phyloP scores from a whole-genome alignment of 805 yeast genomes.

The Suhomyces xylopsoci region DNA sequence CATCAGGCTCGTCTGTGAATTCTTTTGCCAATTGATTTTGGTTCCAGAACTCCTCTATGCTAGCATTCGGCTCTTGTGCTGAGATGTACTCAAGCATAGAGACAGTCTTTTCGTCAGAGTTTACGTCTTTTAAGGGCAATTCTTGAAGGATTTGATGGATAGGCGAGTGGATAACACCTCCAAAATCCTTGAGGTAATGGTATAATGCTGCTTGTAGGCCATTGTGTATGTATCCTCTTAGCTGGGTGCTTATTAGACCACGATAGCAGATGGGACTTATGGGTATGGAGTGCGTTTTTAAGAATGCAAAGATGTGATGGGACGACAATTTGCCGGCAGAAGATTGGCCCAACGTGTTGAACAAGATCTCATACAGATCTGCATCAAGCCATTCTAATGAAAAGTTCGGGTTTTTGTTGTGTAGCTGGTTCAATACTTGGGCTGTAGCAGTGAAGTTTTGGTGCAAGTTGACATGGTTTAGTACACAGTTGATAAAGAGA shows the following conservation, averaged over 20 bases:
- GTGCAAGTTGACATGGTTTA: conserved; percentile 32
- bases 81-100: background rate
- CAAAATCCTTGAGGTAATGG: conserved; percentile 17
- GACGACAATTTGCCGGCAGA: conserved; percentile 28
- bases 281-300: conserved; percentile 8
- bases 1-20: conserved; percentile 3
- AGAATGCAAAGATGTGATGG: conserved; percentile 18
- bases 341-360: conserved; percentile 25
- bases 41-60: conserved; percentile 15
- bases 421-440: conserved; percentile 16
- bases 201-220: conserved; percentile 23
- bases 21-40: conserved; percentile 7
- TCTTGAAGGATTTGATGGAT: conserved; percentile 10
- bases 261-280: conserved; percentile 18
- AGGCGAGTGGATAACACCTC: conserved; percentile 7
- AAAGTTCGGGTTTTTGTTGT: conserved; percentile 14
- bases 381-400: conserved; percentile 23
- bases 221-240: conserved; percentile 23
- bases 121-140: conserved; percentile 12
- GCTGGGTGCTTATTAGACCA: conserved; percentile 21
- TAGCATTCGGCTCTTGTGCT: background rate
- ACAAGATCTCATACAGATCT: conserved; percentile 30
- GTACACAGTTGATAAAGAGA: conserved; percentile 33
- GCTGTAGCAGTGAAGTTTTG: conserved; percentile 35
- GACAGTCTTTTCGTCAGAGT: conserved; percentile 11